Evolutionary conservation across 2,329 filamentous ascomycete genomes (phyloP).

Genomic region (Aspergillus calidoustus): DNA sequence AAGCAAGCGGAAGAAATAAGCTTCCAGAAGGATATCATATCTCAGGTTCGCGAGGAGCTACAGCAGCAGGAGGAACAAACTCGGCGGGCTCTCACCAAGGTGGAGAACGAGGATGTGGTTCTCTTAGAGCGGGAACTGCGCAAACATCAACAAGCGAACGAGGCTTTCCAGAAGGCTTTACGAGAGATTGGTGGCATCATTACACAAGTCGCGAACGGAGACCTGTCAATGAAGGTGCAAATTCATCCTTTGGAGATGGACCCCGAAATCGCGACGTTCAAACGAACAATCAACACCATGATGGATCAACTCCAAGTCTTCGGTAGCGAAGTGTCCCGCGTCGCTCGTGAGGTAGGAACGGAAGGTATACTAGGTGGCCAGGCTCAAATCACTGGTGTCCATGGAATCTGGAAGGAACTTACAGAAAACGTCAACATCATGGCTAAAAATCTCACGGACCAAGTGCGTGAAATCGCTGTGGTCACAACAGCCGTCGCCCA

Average conservation of each 20-base stretch:
- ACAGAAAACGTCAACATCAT: slow-evolving; percentile 89
- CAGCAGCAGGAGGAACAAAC: slow-evolving; percentile 84
- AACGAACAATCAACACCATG: slow-evolving; percentile 98
- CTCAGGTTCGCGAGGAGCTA: slow-evolving; percentile 82
- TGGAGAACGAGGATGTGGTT: slow-evolving; percentile 86
- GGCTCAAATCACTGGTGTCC: slow-evolving; percentile 89
- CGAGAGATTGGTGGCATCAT: slow-evolving; percentile 97
- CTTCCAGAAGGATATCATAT: slow-evolving; percentile 82
- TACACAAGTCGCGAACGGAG: slow-evolving; percentile 91
- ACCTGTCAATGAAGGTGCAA: slow-evolving; percentile 94
- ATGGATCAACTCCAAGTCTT: slow-evolving; percentile 98
- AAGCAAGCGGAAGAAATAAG: slow-evolving; percentile 92
- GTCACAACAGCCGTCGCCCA: slow-evolving; percentile 84
- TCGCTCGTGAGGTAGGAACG: slow-evolving; percentile 94
- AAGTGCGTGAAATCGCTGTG: slow-evolving; percentile 83
- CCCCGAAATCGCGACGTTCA: slow-evolving; percentile 96
- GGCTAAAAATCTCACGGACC: slow-evolving; percentile 80
- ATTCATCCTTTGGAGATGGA: slow-evolving; percentile 97
- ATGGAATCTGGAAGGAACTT: slow-evolving; percentile 96
- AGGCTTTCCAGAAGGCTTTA: slow-evolving; percentile 96
- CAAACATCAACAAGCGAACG: slow-evolving; percentile 97
- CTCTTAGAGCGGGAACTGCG: slow-evolving; percentile 89
- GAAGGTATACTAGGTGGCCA: slow-evolving; percentile 93
- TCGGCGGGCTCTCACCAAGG: slow-evolving; percentile 77
- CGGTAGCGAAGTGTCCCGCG: slow-evolving; percentile 91